Evolutionary conservation across 2,329 filamentous ascomycete genomes (phyloP), one percentile per base, ranked within the genome.

Genomic region (Colletotrichum sp.): DNA sequence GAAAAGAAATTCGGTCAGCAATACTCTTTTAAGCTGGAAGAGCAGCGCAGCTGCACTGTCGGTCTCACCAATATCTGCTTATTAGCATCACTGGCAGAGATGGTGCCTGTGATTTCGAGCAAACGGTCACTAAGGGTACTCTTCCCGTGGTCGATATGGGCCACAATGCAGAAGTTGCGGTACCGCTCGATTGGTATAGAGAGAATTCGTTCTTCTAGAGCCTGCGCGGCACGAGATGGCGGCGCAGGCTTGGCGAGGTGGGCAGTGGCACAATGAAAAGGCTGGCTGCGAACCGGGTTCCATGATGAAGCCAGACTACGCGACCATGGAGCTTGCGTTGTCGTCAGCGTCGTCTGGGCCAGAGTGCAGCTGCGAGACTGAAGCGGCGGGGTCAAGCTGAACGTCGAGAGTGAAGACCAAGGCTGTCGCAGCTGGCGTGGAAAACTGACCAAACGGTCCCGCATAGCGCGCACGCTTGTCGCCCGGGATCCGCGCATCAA

Each of bases 71-170:
- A 89, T 77, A 99, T 95, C 88, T 99, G 97, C 86, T 98, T 98
- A 84, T 98, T 98, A 66, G 90, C 90, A 75, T 88, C 90, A 76
- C 95, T 96, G 0, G 95, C 91, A 80, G 95, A 88, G 78, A 99
- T 99, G 8, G 96, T 99, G 24, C 97, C 96, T 1, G 97, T 99
- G 78, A 98, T 89, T 88, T 99, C 97, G 77, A 99, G 91, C 70
- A 99, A 88, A 4, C 97, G 94, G 82, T 99, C 97, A 79, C 94
- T 96, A 69, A 99, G 92, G 6, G 97, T 99, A 83, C 95, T 98
- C 86, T 99, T 99, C 81, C 97, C 97, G 92, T 99, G 97, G 84
- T 99, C 97, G 83, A 99, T 98, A 84, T 99, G 97, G 12, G 97
- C 97, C 68, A 99, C 96, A 81, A 99, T 99, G 86, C 97, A 99